Percentiles rank a stretch among this genome's conserved stretches.
Conservation (phyloP, 31 red algal species). For the Endocladia muricata region DNA sequence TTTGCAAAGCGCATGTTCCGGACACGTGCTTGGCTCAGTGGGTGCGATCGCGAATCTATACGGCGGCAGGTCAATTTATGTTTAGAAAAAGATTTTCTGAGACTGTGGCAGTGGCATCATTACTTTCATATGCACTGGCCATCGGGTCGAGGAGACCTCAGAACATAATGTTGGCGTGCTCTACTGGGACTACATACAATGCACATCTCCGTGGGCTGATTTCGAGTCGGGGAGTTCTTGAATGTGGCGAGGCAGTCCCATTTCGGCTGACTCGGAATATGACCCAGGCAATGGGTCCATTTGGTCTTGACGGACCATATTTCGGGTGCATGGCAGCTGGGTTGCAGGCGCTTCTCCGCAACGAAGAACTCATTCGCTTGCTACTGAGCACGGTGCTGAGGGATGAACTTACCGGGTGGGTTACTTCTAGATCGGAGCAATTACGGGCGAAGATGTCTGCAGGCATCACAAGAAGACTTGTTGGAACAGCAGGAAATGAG, state of each 20-base stretch:
- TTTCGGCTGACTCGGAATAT: constrained; percentile 98
- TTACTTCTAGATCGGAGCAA: neutral
- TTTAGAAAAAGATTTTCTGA: constrained; percentile 83
- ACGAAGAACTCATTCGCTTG: constrained; percentile 48
- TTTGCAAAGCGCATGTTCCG: constrained; percentile 62
- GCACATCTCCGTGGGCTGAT: constrained; percentile 61
- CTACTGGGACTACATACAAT: constrained; percentile 66
- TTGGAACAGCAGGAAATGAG: neutral
- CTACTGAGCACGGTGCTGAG: constrained; percentile 49
- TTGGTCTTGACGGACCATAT: constrained; percentile 63
- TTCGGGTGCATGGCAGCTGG: constrained; percentile 64
- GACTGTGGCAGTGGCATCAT: constrained; percentile 57
- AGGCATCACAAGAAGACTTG: neutral
- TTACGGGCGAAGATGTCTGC: neutral
- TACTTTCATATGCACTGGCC: constrained; percentile 66
- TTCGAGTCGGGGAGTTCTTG: constrained; percentile 62
- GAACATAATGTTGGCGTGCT: constrained; percentile 73
- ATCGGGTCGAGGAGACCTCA: constrained; percentile 81
- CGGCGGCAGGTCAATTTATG: constrained; percentile 29
- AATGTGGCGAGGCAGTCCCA: constrained; percentile 92
- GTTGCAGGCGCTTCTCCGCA: constrained; percentile 37
- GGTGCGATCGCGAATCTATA: constrained; percentile 45
- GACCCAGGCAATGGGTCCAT: constrained; percentile 33
- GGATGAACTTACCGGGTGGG: constrained; percentile 72
- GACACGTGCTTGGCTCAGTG: constrained; percentile 52